Evolutionary conservation across 2,329 filamentous ascomycete species (phyloP).

Genomic region (Saccharata proteae): DNA sequence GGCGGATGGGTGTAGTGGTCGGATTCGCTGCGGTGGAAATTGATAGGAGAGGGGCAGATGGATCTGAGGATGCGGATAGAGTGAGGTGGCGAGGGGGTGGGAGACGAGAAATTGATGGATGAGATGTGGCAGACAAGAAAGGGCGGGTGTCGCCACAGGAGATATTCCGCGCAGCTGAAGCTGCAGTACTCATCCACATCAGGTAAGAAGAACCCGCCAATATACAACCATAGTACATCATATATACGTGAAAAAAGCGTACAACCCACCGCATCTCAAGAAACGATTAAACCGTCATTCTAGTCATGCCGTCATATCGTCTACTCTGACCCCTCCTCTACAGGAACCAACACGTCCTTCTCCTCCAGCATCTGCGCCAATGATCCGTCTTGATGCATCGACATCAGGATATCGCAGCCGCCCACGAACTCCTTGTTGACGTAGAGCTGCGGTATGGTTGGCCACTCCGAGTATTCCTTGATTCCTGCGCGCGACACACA

Average conservation of each 20-base stretch:
- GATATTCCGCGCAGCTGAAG: no score
- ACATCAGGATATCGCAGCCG: constrained; percentile 92
- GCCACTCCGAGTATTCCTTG: constrained; percentile 99
- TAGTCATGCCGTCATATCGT: constrained; percentile 11
- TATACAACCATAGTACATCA: neutral
- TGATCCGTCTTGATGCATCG: constrained; percentile 94
- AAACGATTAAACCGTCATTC: constrained; percentile 1
- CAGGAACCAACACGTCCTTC: constrained; percentile 68
- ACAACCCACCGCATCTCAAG: constrained; percentile 1
- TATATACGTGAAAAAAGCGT: constrained; percentile 6
- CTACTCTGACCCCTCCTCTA: constrained; percentile 30
- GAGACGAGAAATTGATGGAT: neutral
- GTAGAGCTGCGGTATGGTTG: constrained; percentile 94
- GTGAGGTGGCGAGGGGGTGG: neutral
- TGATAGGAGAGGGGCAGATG: no score
- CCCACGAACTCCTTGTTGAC: constrained; percentile 92
- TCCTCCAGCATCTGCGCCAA: constrained; percentile 84
- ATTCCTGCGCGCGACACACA: constrained; percentile 49
- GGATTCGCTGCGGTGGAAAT: no score
- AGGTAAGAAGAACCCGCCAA: neutral
- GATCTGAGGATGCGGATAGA: no score
- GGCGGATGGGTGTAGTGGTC: neutral
- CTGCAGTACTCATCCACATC: constrained; percentile 1
- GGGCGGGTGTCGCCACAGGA: neutral
- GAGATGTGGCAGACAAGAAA: neutral